Conservation (phyloP, 73 alveolate genomes). For the Effrenium voratum region DNA sequence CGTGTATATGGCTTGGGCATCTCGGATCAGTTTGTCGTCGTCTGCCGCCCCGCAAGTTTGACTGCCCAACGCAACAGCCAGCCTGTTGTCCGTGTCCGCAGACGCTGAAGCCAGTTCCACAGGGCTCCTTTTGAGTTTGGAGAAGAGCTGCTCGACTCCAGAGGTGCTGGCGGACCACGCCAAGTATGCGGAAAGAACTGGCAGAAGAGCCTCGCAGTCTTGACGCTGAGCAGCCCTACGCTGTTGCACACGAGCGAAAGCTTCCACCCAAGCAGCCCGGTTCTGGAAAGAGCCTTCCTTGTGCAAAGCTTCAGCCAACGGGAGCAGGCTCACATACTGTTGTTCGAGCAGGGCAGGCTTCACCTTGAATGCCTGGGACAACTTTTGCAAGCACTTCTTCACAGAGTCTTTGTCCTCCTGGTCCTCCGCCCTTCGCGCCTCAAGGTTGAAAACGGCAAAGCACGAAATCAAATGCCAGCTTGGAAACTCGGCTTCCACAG, state of each 20-base stretch:
- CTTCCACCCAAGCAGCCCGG: slow-evolving; percentile 31
- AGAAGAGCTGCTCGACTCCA: slow-evolving; percentile 36
- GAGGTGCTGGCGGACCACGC: neutral
- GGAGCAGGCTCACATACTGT: neutral
- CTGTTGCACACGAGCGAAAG: neutral
- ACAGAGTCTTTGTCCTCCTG: too few species aligned
- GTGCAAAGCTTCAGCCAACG: slow-evolving; percentile 2
- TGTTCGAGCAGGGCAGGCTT: neutral
- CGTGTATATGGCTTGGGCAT: neutral
- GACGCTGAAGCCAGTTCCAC: neutral
- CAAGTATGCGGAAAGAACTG: neutral
- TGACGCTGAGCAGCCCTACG: too few species aligned
- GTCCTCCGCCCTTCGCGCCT: neutral
- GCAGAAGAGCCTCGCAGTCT: too few species aligned
- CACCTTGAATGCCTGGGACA: neutral
- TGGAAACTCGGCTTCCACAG: slow-evolving; percentile 28
- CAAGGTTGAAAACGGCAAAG: neutral
- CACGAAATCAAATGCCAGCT: neutral
- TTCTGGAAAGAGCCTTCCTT: neutral
- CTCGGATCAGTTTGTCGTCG: neutral
- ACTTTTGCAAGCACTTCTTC: neutral
- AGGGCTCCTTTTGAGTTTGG: slow-evolving; percentile 15
- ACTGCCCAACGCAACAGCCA: slow-evolving; percentile 44
- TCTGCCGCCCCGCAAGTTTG: too few species aligned
- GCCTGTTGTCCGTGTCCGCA: slow-evolving; percentile 2